Evolutionary conservation across 257 asterid species (phyloP).

Genomic region (Solanum megistacrolobum): DNA sequence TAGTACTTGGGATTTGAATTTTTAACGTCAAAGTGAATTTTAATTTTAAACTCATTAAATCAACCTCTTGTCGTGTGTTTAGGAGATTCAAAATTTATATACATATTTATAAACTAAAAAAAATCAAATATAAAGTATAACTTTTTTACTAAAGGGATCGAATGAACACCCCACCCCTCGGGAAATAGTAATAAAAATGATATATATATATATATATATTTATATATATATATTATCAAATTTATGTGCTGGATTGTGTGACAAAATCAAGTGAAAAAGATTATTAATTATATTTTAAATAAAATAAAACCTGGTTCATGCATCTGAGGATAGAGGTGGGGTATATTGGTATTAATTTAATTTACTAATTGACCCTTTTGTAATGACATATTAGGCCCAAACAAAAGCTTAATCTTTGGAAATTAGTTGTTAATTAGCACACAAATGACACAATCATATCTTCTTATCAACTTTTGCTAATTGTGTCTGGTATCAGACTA

Average conservation of each 20-base stretch:
- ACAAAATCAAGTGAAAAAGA: neutral
- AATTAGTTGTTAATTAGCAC: conserved; percentile 1
- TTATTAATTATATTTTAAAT: neutral
- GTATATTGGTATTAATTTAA: neutral
- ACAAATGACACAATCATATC: neutral
- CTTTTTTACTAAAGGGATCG: too few species aligned
- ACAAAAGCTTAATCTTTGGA: neutral
- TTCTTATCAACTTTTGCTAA: neutral
- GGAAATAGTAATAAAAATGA: too few species aligned
- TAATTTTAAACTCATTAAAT: too few species aligned
- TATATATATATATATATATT: too few species aligned
- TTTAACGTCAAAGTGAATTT: too few species aligned
- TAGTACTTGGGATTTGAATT: neutral
- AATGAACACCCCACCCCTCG: neutral
- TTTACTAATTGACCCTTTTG: neutral
- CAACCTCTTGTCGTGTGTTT: too few species aligned
- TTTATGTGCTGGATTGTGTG: neutral
- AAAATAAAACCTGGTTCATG: neutral
- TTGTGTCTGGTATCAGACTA: neutral
- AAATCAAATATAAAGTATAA: too few species aligned
- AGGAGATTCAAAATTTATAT: neutral
- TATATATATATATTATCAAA: neutral
- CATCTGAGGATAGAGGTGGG: neutral
- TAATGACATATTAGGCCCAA: neutral
- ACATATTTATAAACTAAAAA: neutral